Evolutionary conservation across 2,329 filamentous ascomycete genomes (phyloP).

Genomic region (Trichoderma pleuroti): DNA sequence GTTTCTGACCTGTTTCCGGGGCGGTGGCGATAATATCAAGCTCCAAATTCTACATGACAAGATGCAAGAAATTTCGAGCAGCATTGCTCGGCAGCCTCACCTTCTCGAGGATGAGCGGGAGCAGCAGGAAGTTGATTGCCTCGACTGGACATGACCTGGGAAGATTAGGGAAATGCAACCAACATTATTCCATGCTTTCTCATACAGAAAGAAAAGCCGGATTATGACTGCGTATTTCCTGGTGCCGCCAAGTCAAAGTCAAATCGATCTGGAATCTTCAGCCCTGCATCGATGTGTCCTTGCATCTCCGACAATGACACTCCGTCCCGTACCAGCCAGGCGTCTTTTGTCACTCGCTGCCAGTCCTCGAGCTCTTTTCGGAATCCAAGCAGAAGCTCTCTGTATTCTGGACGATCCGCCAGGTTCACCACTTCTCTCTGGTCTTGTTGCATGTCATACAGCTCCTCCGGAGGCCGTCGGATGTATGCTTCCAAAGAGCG

Average conservation of each 20-base stretch:
- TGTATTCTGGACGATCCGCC: not conserved
- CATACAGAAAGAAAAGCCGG: not conserved
- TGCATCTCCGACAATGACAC: slow-evolving; percentile 10
- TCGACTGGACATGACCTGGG: not conserved
- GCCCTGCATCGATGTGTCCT: not conserved
- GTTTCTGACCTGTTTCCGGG: not conserved
- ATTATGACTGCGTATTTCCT: not conserved
- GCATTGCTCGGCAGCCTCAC: not conserved
- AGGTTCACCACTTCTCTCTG: not conserved
- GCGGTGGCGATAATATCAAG: slow-evolving; percentile 5
- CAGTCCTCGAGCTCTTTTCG: not conserved
- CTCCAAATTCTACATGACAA: slow-evolving; percentile 5
- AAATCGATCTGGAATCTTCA: slow-evolving; percentile 2
- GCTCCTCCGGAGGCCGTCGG: not conserved
- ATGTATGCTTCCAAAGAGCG: slow-evolving; percentile 5
- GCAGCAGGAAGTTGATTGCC: not conserved
- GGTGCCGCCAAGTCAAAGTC: slow-evolving; percentile 2
- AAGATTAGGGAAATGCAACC: not conserved
- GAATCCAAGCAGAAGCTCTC: not conserved
- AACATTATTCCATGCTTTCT: too few species aligned
- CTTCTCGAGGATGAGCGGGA: not conserved
- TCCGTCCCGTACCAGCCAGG: slow-evolving; percentile 1
- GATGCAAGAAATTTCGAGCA: slow-evolving; percentile 8
- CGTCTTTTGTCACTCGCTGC: slow-evolving; percentile 1
- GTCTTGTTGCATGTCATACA: slow-evolving; percentile 5